Evolutionary conservation across 805 yeast genomes (phyloP).

Genomic region (Candida nonsorbophila): DNA sequence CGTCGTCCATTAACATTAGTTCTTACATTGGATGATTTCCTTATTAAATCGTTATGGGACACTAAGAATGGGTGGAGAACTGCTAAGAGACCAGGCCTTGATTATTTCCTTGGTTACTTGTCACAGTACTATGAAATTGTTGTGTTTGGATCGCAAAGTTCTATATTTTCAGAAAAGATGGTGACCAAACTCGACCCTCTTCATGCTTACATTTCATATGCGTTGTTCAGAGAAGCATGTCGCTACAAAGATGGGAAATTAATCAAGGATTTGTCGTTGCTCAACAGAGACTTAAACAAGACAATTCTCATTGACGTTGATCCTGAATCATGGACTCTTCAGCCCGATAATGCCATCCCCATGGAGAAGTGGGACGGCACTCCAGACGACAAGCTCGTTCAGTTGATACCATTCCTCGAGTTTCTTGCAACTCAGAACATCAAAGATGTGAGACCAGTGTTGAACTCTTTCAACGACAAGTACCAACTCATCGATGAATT

Average conservation of each 20-base stretch:
- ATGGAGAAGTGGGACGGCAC: constrained; percentile 83
- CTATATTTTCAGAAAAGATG: constrained; percentile 78
- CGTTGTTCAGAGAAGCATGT: constrained; percentile 87
- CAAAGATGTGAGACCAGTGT: constrained; percentile 85
- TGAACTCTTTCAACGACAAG: constrained; percentile 67
- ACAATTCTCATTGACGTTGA: constrained; percentile 76
- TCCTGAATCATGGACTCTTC: constrained; percentile 65
- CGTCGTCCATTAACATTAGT: constrained; percentile 91
- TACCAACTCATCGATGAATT: constrained; percentile 72
- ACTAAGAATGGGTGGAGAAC: constrained; percentile 95
- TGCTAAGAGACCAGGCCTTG: constrained; percentile 97
- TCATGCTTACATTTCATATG: constrained; percentile 82
- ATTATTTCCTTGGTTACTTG: constrained; percentile 90
- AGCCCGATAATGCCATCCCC: constrained; percentile 92
- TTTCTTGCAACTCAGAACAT: constrained; percentile 84
- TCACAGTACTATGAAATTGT: constrained; percentile 96
- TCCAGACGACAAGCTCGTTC: constrained; percentile 73
- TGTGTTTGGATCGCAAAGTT: constrained; percentile 77
- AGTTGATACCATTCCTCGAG: constrained; percentile 88
- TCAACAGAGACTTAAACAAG: constrained; percentile 87
- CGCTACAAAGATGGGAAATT: constrained; percentile 83
- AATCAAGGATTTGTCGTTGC: constrained; percentile 81
- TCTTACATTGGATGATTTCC: constrained; percentile 79
- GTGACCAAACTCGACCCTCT: constrained; percentile 90
- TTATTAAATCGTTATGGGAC: constrained; percentile 90